These are phyloP conservation scores for Thelonectria blattea DNA, from an alignment of 2,329 filamentous ascomycete species.

Conservation along the genomic window DNA sequence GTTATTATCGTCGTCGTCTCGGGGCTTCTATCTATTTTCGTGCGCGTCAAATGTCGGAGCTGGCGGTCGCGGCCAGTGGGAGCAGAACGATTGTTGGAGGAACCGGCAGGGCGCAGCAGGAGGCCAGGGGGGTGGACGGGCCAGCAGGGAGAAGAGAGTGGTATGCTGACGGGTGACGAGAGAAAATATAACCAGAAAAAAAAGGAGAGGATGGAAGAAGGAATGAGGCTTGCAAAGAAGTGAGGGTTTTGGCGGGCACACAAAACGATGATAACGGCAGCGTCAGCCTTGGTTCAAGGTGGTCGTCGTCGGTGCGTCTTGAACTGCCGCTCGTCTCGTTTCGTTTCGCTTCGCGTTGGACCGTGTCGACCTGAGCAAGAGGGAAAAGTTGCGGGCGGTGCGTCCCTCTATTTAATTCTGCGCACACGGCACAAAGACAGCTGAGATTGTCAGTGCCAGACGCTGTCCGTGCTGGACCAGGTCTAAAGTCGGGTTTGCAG, in stretches of 20 bases:
- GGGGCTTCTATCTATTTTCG: conserved; percentile 1
- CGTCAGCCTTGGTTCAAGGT: background rate
- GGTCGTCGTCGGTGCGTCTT: background rate
- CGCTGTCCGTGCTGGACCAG: conserved; percentile 17
- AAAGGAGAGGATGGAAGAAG: background rate
- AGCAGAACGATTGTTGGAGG: conserved; percentile 1
- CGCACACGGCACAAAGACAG: background rate
- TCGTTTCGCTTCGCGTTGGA: conserved; percentile 1
- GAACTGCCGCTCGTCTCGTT: background rate
- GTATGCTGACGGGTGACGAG: conserved; percentile 6
- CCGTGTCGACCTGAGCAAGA: conserved; percentile 3
- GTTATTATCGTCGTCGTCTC: background rate
- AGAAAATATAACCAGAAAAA: background rate
- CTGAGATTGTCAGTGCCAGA: conserved; percentile 8
- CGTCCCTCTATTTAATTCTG: conserved; percentile 16
- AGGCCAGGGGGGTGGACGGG: conserved; percentile 3
- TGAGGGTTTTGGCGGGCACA: background rate
- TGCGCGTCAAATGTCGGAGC: background rate
- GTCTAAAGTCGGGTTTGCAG: background rate
- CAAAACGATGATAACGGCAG: background rate
- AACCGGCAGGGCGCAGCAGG: conserved; percentile 8
- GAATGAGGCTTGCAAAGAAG: background rate
- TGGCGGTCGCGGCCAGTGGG: conserved; percentile 4
- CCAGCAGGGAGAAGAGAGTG: conserved; percentile 8
- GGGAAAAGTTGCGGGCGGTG: background rate